Conservation (phyloP, 495 filamentous ascomycete species). For the Annulohypoxylon moriforme region DNA sequence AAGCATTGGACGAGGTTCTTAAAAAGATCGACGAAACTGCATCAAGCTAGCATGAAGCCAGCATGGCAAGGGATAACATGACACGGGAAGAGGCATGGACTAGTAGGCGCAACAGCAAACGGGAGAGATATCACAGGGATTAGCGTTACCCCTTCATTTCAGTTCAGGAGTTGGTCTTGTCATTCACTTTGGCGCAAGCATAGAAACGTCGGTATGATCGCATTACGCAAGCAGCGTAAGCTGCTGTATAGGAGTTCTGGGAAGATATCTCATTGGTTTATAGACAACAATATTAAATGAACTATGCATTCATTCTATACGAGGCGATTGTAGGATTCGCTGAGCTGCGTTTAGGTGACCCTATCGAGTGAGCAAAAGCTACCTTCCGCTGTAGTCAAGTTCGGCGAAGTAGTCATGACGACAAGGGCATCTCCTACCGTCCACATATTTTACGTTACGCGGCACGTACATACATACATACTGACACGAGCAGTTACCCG, state of each 20-base stretch:
- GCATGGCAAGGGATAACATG: constrained; percentile 3
- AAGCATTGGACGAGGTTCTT: constrained; percentile 67
- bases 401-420: constrained; percentile 4
- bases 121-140: constrained; percentile 16
- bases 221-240: constrained; percentile 35
- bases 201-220: constrained; percentile 34
- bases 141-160: constrained; percentile 31
- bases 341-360: constrained; percentile 23
- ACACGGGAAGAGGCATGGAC: neutral
- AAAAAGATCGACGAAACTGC: constrained; percentile 51
- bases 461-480: neutral
- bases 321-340: constrained; percentile 19
- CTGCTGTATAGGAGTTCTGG: constrained; percentile 36
- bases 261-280: constrained; percentile 26
- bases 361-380: constrained; percentile 20
- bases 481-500: constrained; percentile 4
- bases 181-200: constrained; percentile 39
- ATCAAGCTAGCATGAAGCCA: constrained; percentile 30
- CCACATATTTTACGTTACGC: constrained; percentile 14
- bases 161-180: constrained; percentile 42
- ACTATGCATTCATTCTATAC: constrained; percentile 4
- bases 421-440: neutral
- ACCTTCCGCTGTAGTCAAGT: constrained; percentile 9
- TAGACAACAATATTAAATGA: constrained; percentile 27
- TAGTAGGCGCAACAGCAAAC: constrained; percentile 6